A percentile compares a stretch with the other conserved stretches of the same genome.
phyloP scores from a whole-genome alignment of 1,139 yeast species.

The Saccharomycopsis hybrid region DNA sequence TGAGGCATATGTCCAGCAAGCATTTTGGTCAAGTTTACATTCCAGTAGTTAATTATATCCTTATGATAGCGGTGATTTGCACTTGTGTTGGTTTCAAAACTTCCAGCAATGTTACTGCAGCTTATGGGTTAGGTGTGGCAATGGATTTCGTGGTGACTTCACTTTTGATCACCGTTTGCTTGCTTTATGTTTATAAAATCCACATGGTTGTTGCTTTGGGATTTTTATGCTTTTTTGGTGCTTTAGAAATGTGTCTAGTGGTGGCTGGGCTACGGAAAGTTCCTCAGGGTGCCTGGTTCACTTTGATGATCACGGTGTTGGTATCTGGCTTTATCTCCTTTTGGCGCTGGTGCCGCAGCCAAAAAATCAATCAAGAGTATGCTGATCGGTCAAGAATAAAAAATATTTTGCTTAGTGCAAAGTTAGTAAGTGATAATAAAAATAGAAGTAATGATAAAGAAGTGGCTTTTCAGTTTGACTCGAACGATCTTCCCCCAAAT shows the following conservation, averaged over 20 bases:
- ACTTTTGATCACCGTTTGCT: constrained; percentile 37
- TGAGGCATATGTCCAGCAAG: constrained; percentile 38
- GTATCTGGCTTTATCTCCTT: constrained; percentile 32
- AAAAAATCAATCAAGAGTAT: constrained; percentile 36
- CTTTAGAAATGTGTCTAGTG: constrained; percentile 41
- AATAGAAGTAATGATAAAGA: constrained; percentile 2
- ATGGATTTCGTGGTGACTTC: constrained; percentile 50
- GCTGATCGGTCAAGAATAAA: constrained; percentile 28
- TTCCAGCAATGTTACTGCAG: constrained; percentile 47
- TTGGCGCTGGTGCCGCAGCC: constrained; percentile 45
- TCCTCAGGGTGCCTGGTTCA: constrained; percentile 56
- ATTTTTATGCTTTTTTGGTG: constrained; percentile 37
- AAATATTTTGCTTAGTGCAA: constrained; percentile 16
- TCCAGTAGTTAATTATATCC: constrained; percentile 41
- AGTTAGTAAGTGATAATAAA: background rate
- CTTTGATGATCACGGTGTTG: constrained; percentile 37
- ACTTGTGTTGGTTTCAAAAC: constrained; percentile 49
- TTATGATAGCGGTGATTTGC: constrained; percentile 43
- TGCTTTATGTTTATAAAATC: constrained; percentile 40
- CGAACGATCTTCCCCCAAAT: no score
- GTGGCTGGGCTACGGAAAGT: constrained; percentile 45
- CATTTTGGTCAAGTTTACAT: constrained; percentile 46
- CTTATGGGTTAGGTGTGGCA: constrained; percentile 54
- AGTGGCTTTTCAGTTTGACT: no score
- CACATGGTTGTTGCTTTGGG: constrained; percentile 32